These are phyloP conservation scores for Bipolaris oryzae DNA, from an alignment of 2,329 filamentous ascomycete species.

Conservation along the genomic window DNA sequence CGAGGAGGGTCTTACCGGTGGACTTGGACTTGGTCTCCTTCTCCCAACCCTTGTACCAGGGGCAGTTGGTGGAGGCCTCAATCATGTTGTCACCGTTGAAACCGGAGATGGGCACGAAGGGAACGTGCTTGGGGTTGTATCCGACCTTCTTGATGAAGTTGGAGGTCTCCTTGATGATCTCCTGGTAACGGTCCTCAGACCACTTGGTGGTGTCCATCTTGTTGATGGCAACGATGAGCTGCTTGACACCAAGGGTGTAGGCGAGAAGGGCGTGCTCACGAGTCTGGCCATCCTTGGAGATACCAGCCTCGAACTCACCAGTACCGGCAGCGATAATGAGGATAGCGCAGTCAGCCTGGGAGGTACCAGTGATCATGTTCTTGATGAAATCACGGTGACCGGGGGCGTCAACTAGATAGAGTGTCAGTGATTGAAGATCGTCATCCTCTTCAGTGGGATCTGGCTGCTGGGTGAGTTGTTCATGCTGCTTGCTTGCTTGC, in stretches of 20 bases:
- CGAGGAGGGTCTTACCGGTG: constrained; percentile 95
- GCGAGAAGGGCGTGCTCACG: constrained; percentile 99
- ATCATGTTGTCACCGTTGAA: constrained; percentile 99
- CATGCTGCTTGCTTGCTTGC: not conserved
- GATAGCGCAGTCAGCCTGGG: constrained; percentile 99
- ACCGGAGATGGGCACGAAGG: constrained; percentile 99
- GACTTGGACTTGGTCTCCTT: constrained; percentile 94
- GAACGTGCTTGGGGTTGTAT: constrained; percentile 98
- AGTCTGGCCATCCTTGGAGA: constrained; percentile 99
- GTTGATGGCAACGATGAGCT: constrained; percentile 99
- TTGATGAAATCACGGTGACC: constrained; percentile 99
- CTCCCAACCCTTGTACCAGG: constrained; percentile 99
- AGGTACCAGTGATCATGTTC: constrained; percentile 99
- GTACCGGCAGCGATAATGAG: constrained; percentile 99
- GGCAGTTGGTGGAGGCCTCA: constrained; percentile 83
- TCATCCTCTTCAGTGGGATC: not conserved
- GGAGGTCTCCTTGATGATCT: constrained; percentile 99
- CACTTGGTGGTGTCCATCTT: constrained; percentile 99
- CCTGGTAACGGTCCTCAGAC: constrained; percentile 93
- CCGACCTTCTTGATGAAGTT: constrained; percentile 99
- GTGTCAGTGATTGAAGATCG: not conserved
- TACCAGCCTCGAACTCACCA: constrained; percentile 99
- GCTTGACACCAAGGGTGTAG: constrained; percentile 99
- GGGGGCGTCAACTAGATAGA: constrained; percentile 69
- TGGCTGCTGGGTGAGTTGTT: not conserved